Conservation (phyloP, 441 rosid species). For the Euphorbia schlechtendalii region DNA sequence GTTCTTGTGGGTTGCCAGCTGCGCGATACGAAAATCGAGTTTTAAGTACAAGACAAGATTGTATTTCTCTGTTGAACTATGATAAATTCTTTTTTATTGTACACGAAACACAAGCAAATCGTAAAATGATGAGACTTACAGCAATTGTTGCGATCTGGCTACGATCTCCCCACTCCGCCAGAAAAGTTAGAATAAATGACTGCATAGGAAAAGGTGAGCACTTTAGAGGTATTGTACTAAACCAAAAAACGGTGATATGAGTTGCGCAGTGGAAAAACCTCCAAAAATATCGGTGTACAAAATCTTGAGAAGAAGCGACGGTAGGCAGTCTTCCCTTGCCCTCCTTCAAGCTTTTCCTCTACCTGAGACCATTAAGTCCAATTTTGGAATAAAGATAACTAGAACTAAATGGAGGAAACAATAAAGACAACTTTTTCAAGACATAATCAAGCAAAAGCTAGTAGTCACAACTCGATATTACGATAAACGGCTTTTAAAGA, state of each 20-base stretch:
- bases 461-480: too few species aligned
- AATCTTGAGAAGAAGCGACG: slow-evolving; percentile 93
- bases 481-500: too few species aligned
- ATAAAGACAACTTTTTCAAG: too few species aligned
- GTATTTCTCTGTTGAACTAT: too few species aligned
- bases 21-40: slow-evolving; percentile 21
- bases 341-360: slow-evolving; percentile 92
- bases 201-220: slow-evolving; percentile 27
- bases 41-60: not conserved
- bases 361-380: slow-evolving; percentile 41
- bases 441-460: too few species aligned
- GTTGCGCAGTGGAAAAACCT: slow-evolving; percentile 36
- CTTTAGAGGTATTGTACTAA: not conserved
- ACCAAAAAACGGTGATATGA: not conserved
- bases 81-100: not conserved
- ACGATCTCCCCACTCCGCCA: slow-evolving; percentile 99
- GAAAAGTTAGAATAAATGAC: slow-evolving; percentile 89
- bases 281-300: slow-evolving; percentile 93
- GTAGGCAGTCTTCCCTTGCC: slow-evolving; percentile 68
- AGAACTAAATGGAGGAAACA: not conserved
- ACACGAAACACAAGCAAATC: not conserved
- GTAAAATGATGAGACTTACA: slow-evolving; percentile 41
- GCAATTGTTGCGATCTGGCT: slow-evolving; percentile 99
- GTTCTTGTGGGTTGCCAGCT: slow-evolving; percentile 97
- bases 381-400: slow-evolving; percentile 10